A percentile compares a stretch with the other conserved stretches of the same genome.
phyloP scores from a whole-genome alignment of 768 basidiomycete genomes.

The Pilatotrama ljubarskyi region DNA sequence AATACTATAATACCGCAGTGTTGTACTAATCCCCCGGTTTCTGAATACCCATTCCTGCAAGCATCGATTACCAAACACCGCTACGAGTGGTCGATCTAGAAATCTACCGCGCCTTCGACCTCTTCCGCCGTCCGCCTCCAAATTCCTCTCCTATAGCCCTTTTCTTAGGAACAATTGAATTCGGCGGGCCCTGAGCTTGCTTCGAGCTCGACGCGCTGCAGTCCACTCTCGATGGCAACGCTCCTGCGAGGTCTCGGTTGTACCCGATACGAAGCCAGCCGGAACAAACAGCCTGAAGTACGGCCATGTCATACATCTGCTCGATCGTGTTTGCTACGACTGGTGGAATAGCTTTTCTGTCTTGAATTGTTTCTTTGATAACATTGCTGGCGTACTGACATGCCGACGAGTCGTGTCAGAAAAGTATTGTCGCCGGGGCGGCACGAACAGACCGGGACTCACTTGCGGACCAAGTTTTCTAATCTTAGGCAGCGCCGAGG shows the following conservation, averaged over 20 bases:
- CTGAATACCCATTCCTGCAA: not conserved
- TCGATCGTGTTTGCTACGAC: not conserved
- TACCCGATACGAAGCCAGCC: conserved; percentile 15
- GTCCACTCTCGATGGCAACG: not conserved
- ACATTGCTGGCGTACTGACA: too few relatives aligned
- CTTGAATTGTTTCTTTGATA: too few relatives aligned
- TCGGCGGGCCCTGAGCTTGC: not conserved
- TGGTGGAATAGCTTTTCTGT: not conserved
- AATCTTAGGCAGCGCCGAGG: not conserved
- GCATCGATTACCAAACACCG: too few relatives aligned
- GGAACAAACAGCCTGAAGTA: conserved; percentile 8
- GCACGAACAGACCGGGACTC: not conserved
- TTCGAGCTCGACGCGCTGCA: not conserved
- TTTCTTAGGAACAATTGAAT: too few relatives aligned
- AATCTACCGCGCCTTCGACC: too few relatives aligned
- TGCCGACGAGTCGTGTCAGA: too few relatives aligned
- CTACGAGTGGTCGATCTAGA: too few relatives aligned
- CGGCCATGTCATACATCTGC: conserved; percentile 4
- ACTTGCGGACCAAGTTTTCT: not conserved
- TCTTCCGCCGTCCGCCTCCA: not conserved
- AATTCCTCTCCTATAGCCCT: too few relatives aligned
- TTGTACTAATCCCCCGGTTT: conserved; percentile 5
- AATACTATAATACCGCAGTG: not conserved
- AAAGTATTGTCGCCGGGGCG: not conserved
- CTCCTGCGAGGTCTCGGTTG: conserved; percentile 1